A percentile compares a stretch with the other conserved stretches of the same genome.
Evolutionary conservation across 2,329 filamentous ascomycete genomes (phyloP).

Genomic region (Microthyrium microscopicum): DNA sequence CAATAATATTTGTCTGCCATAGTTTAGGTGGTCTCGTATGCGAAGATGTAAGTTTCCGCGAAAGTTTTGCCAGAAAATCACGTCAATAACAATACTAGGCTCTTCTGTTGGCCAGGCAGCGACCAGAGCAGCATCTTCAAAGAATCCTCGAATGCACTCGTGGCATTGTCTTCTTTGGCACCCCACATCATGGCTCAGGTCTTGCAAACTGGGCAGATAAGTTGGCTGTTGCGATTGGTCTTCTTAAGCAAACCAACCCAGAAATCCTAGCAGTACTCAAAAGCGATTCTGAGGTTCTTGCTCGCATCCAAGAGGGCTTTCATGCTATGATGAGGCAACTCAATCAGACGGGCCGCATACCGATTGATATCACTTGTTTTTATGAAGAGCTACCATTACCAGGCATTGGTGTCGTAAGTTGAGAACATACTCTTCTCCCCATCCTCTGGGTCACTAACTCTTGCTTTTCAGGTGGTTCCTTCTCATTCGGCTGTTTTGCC

Average conservation of each 20-base stretch:
- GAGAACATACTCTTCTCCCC: neutral
- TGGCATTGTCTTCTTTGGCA: slow-evolving; percentile 22
- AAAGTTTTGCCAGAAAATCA: too few relatives aligned
- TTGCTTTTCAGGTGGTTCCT: too few relatives aligned
- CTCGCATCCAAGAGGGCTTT: slow-evolving; percentile 16
- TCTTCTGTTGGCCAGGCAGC: too few relatives aligned
- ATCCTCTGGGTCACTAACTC: neutral
- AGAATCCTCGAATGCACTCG: slow-evolving; percentile 13
- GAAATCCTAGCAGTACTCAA: slow-evolving; percentile 12
- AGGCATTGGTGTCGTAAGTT: slow-evolving; percentile 13
- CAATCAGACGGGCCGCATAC: too few relatives aligned
- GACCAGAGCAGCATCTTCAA: slow-evolving; percentile 13
- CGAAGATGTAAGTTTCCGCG: too few relatives aligned
- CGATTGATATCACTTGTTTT: slow-evolving; percentile 17
- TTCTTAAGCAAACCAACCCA: slow-evolving; percentile 17
- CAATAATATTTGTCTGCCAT: too few relatives aligned
- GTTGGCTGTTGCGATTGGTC: slow-evolving; percentile 14
- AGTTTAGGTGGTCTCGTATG: too few relatives aligned
- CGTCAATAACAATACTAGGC: too few relatives aligned
- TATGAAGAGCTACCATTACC: slow-evolving; percentile 15
- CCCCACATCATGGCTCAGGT: slow-evolving; percentile 19
- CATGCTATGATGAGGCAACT: slow-evolving; percentile 14
- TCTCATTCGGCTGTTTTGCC: too few relatives aligned
- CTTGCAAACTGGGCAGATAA: slow-evolving; percentile 16
- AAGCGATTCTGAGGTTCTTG: slow-evolving; percentile 16